Conservation (phyloP, 345 rosid genomes). For the Salix koriyanagi region DNA sequence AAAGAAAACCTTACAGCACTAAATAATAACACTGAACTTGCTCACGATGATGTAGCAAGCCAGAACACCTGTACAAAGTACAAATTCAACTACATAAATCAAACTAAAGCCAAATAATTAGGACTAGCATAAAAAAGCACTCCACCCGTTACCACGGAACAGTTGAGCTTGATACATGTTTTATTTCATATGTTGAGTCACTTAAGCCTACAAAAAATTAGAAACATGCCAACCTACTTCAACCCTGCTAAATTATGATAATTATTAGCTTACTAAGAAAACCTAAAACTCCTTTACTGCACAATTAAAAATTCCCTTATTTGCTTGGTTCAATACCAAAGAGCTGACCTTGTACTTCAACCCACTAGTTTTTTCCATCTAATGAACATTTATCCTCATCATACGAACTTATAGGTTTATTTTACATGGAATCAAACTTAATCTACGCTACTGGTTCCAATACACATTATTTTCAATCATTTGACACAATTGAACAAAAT, state of each 20-base stretch:
- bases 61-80: constrained; percentile 18
- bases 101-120: neutral
- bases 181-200: neutral
- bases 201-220: neutral
- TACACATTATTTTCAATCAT: neutral
- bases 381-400: neutral
- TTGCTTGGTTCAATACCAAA: neutral
- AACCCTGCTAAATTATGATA: neutral
- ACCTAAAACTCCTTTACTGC: neutral
- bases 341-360: neutral
- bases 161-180: neutral
- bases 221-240: neutral
- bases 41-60: constrained; percentile 12
- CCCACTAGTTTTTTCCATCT: neutral
- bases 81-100: neutral
- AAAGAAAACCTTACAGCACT: constrained; percentile 25
- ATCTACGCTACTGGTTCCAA: neutral
- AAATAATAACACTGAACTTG: constrained; percentile 9
- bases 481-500: neutral
- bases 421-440: neutral
- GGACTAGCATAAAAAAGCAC: neutral
- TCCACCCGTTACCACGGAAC: neutral
- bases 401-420: neutral
- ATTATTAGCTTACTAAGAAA: neutral
- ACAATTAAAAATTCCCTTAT: neutral